Evolutionary conservation across 2,329 filamentous ascomycete genomes (phyloP), one percentile per base, ranked within the genome.

Genomic region (Fusarium staphyleae): DNA sequence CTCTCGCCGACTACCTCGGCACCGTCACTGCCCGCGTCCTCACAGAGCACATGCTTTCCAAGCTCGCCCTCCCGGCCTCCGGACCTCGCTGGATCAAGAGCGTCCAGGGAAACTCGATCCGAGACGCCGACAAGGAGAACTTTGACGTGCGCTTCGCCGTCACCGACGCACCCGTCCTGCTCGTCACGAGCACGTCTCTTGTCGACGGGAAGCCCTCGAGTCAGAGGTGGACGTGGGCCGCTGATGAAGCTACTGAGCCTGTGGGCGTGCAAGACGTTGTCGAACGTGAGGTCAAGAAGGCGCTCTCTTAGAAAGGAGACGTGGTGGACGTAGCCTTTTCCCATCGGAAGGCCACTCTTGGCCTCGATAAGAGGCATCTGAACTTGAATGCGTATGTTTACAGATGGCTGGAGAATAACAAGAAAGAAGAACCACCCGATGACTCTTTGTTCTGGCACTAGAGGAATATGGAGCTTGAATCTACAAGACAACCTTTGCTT

Each of bases 1-100:
- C 79, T 28, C 72, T 82, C 5, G 69, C 73, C 11, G 74, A 76
- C 57, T 83, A 83, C 65, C 60, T 84, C 8, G 69, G 73, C 48
- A 74, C 74, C 14, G 76, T 78, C 11, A 71, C 76, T 7, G 63
- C 73, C 18, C 78, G 75, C 36, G 70, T 72, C 34, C 69, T 82
- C 3, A 69, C 75, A 0, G 66, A 74, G 9, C 70, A 72, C 47
- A 68, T 70, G 40, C 63, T 77, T 24, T 57, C 65, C 16, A 55
- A 59, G 26, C 62, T 72, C 13, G 29, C 43, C 3, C 13, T 37
- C 0, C 32, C 47, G 9, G 19, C 49, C 8, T 40, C 57, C 3
- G 40, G 42, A 22, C 44, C 48, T 15, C 49, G 58, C 18, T 75
- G 73, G 70, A 55, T 65, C 18, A 69, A 68, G 28, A 67, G 65